Conservation (phyloP, 768 basidiomycete species). For the Xerocomellus chrysenteron region DNA sequence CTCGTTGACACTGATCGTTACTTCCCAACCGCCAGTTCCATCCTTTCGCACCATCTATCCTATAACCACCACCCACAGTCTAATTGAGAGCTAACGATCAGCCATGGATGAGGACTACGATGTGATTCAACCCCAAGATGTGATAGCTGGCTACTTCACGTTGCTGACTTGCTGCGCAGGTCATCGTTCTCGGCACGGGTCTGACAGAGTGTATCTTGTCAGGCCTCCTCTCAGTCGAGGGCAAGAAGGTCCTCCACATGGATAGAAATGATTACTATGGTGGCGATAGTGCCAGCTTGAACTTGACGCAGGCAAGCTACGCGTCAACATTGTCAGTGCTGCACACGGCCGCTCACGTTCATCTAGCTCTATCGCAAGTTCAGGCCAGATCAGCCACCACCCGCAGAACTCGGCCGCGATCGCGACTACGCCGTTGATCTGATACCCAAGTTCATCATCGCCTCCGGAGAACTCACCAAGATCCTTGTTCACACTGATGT, state of each 20-base stretch:
- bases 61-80: conserved; percentile 8
- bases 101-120: conserved; percentile 99
- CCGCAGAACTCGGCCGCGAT: conserved; percentile 88
- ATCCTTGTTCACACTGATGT: conserved; percentile 99
- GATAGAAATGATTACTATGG: conserved; percentile 99
- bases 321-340: conserved; percentile 4
- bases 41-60: conserved; percentile 4
- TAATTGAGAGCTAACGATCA: conserved; percentile 16
- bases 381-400: conserved; percentile 71
- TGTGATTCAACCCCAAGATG: conserved; percentile 44
- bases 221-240: conserved; percentile 96
- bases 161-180: conserved; percentile 43
- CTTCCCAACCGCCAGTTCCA: conserved; percentile 16
- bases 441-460: conserved; percentile 98
- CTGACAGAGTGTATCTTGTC: conserved; percentile 98
- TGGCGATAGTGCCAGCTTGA: conserved; percentile 94
- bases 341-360: conserved; percentile 14
- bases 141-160: conserved; percentile 5
- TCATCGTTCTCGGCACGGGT: conserved; percentile 93
- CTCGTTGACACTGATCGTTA: conserved; percentile 6
- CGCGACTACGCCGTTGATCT: conserved; percentile 98
- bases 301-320: conserved; percentile 84
- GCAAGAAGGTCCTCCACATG: conserved; percentile 99
- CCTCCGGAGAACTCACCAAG: conserved; percentile 94
- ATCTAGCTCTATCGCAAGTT: conserved; percentile 93